phyloP scores from a whole-genome alignment of 2,329 filamentous ascomycete species.

The Fusarium pseudograminearum region DNA sequence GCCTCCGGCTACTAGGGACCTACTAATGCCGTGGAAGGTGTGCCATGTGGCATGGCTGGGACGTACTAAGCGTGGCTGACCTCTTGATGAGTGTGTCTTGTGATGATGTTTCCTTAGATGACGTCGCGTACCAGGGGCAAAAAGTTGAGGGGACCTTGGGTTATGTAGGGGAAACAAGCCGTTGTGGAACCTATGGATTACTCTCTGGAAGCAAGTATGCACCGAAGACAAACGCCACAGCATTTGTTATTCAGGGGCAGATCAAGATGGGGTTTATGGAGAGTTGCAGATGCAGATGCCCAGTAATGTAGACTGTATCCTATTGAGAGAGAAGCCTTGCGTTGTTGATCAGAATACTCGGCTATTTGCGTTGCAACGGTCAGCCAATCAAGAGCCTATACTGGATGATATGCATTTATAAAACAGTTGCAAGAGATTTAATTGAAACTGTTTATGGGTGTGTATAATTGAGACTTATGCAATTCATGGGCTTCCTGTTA shows the following conservation, averaged over 20 bases:
- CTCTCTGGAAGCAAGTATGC: not conserved
- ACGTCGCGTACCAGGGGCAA: conserved; percentile 29
- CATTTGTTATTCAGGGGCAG: conserved; percentile 19
- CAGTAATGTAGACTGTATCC: not conserved
- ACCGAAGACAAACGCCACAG: conserved; percentile 35
- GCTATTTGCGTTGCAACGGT: not conserved
- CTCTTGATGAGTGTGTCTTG: conserved; percentile 21
- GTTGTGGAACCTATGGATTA: conserved; percentile 24
- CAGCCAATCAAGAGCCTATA: not conserved
- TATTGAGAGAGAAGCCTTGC: not conserved
- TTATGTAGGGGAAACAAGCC: conserved; percentile 19
- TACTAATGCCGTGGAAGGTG: not conserved
- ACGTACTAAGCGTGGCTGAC: conserved; percentile 28
- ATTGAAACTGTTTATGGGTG: not conserved
- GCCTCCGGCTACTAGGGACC: not conserved
- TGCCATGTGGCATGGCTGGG: conserved; percentile 25
- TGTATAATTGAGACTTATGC: conserved; percentile 3
- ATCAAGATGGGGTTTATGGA: not conserved
- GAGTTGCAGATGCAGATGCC: not conserved
- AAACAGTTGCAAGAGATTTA: not conserved
- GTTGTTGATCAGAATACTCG: not conserved
- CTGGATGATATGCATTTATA: not conserved
- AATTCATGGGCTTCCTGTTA: not conserved
- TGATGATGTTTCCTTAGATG: conserved; percentile 32
- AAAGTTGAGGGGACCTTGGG: not conserved